A percentile compares a stretch with the other conserved stretches of the same genome.
Evolutionary conservation across 768 basidiomycete genomes (phyloP).

Genomic region (Boletus rex-veris): DNA sequence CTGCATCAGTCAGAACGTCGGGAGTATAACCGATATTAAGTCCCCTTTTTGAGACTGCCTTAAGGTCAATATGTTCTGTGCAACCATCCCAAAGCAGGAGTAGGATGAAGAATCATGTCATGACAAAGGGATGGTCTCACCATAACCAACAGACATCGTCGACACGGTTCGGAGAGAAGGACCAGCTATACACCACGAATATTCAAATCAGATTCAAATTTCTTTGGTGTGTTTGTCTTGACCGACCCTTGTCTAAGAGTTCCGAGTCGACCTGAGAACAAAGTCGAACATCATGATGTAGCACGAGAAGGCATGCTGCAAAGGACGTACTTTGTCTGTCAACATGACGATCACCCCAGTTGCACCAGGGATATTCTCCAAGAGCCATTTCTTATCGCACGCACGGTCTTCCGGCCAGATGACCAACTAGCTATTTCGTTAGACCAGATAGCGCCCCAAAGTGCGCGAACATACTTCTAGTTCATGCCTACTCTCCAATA

Average conservation of each 20-base stretch:
- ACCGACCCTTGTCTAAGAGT: constrained; percentile 41
- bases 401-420: constrained; percentile 50
- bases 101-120: not conserved
- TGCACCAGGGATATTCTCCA: constrained; percentile 67
- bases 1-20: constrained; percentile 89
- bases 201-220: not conserved
- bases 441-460: not conserved
- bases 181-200: constrained; percentile 53
- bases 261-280: constrained; percentile 63
- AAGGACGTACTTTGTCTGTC: constrained; percentile 57
- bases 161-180: constrained; percentile 76
- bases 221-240: not conserved
- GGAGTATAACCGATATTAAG: constrained; percentile 89
- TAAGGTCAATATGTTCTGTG: constrained; percentile 79
- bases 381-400: constrained; percentile 66
- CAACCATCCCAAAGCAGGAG: not conserved
- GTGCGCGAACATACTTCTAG: constrained; percentile 44
- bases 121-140: constrained; percentile 36
- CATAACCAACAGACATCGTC: constrained; percentile 90
- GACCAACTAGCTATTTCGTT: constrained; percentile 36
- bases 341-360: constrained; percentile 62
- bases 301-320: not conserved
- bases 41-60: constrained; percentile 52
- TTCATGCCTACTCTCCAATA: constrained; percentile 46
- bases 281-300: not conserved